Conservation (phyloP, 2,329 filamentous ascomycete genomes). For the Pseudogymnoascus sp. region DNA sequence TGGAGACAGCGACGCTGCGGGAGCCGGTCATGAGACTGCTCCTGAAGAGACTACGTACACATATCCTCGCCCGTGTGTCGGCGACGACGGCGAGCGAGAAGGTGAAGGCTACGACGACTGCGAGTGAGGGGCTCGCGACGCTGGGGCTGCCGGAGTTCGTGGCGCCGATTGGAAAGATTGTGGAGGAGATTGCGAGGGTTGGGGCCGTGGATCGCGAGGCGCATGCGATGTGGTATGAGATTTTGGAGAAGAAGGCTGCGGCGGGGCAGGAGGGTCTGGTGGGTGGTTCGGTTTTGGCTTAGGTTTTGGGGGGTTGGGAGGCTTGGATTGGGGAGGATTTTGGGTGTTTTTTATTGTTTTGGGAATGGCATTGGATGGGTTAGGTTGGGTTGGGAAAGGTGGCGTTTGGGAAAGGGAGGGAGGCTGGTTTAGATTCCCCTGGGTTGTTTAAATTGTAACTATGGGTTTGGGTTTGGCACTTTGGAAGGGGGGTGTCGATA, state of each 20-base stretch:
- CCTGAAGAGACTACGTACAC: conserved; percentile 57
- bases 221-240: conserved; percentile 65
- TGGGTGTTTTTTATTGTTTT: not conserved
- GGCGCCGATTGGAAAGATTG: conserved; percentile 58
- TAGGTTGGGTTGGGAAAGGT: not conserved
- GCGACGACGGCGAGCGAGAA: conserved; percentile 63
- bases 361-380: not conserved
- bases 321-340: not conserved
- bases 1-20: conserved; percentile 31
- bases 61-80: conserved; percentile 57
- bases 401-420: not conserved
- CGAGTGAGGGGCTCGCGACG: conserved; percentile 60
- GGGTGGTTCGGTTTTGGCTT: not conserved
- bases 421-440: conserved; percentile 1
- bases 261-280: conserved; percentile 60
- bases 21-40: conserved; percentile 58
- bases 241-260: conserved; percentile 32
- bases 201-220: conserved; percentile 59
- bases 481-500: not conserved
- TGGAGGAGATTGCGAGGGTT: conserved; percentile 58
- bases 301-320: not conserved
- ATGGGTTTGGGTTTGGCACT: conserved; percentile 2
- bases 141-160: conserved; percentile 69
- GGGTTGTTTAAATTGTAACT: not conserved
- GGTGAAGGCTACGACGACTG: conserved; percentile 59